These are phyloP conservation scores for Sclerotinia borealis DNA, from an alignment of 2,329 filamentous ascomycete species.

Conservation along the genomic window DNA sequence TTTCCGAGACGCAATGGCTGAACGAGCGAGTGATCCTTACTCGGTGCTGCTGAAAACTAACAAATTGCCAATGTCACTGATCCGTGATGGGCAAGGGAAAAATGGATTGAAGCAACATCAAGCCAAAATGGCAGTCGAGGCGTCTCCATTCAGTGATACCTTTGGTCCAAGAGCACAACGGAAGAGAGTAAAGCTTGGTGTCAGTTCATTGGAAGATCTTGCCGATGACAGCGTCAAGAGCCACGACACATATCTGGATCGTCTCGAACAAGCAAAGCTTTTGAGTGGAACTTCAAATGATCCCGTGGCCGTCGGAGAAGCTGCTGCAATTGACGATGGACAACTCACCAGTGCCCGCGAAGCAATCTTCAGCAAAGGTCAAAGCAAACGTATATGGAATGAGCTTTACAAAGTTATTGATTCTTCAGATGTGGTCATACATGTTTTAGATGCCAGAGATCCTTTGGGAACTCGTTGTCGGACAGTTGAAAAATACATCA, in stretches of 20 bases:
- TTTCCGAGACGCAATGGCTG: conserved; percentile 88
- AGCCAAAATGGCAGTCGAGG: conserved; percentile 90
- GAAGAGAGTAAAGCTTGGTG: conserved; percentile 84
- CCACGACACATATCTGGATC: conserved; percentile 75
- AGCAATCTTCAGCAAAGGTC: conserved; percentile 89
- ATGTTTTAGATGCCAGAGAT: conserved; percentile 85
- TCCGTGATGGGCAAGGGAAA: conserved; percentile 68
- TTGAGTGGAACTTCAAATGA: conserved; percentile 63
- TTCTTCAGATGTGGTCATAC: conserved; percentile 92
- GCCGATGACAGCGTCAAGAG: conserved; percentile 73
- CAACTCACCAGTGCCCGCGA: conserved; percentile 62
- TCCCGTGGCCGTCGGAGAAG: conserved; percentile 42
- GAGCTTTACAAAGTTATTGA: conserved; percentile 94
- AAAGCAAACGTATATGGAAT: conserved; percentile 95
- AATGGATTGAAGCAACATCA: conserved; percentile 88
- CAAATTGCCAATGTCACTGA: conserved; percentile 93
- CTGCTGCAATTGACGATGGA: conserved; percentile 36
- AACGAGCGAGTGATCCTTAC: conserved; percentile 85
- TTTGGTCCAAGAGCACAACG: conserved; percentile 92
- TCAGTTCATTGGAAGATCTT: conserved; percentile 74
- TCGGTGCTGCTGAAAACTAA: conserved; percentile 94
- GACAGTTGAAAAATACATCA: conserved; percentile 88
- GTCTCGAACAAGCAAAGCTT: conserved; percentile 70
- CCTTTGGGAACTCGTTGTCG: conserved; percentile 85
- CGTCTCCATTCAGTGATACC: conserved; percentile 75